A percentile compares a stretch with the other conserved stretches of the same genome.
Evolutionary conservation across 495 filamentous ascomycete species (phyloP).

Genomic region (Viridothelium virens): DNA sequence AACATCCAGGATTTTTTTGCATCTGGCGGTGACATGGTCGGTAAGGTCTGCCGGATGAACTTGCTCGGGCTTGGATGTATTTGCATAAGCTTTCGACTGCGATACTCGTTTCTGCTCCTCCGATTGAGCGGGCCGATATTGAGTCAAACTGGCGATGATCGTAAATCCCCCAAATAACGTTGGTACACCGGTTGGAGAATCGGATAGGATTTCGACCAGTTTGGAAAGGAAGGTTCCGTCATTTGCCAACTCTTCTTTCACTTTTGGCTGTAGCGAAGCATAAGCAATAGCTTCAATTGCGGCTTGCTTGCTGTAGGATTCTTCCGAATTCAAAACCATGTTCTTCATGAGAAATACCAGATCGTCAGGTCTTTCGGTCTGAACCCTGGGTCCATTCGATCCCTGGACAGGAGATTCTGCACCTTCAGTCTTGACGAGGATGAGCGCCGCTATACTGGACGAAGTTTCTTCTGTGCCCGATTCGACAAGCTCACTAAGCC

Average conservation of each 20-base stretch:
- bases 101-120: constrained; percentile 88
- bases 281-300: constrained; percentile 92
- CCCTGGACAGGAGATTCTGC: constrained; percentile 24
- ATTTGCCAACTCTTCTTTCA: constrained; percentile 69
- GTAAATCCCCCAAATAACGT: constrained; percentile 77
- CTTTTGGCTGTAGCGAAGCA: constrained; percentile 68
- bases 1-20: constrained; percentile 65
- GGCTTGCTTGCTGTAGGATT: constrained; percentile 50
- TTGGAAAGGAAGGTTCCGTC: constrained; percentile 58
- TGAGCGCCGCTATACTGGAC: constrained; percentile 71
- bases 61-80: constrained; percentile 57
- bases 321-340: constrained; percentile 54
- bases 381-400: constrained; percentile 1
- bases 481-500: constrained; percentile 71
- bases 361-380: constrained; percentile 38
- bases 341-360: constrained; percentile 70
- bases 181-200: constrained; percentile 55
- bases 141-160: constrained; percentile 72
- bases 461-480: constrained; percentile 52
- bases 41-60: constrained; percentile 65
- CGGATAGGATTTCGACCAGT: constrained; percentile 57
- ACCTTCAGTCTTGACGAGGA: constrained; percentile 44
- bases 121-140: constrained; percentile 67
- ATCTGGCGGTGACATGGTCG: constrained; percentile 65
- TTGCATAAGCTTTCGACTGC: constrained; percentile 87